Evolutionary conservation across 441 rosid species (phyloP), one percentile per base, ranked within the genome.

Genomic region (Omphalea diandra): DNA sequence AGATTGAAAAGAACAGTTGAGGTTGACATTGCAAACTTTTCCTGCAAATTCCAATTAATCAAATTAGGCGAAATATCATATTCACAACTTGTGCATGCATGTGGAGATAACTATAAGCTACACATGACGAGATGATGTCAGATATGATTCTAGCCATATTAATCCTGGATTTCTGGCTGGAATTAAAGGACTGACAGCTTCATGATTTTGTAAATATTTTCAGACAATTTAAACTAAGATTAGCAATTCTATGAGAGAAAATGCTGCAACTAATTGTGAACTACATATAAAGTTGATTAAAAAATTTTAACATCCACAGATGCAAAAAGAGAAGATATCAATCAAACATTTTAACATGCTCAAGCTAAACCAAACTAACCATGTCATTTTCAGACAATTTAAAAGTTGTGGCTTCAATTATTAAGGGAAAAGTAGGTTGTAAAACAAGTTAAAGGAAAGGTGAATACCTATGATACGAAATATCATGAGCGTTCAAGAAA

Each of bases 1-100:
- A 94, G 97, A 81, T 91, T 91, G 79, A 90, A 94, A 36, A 91
- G 78, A 80, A 91, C 96, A 1, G 91, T 73, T 75, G 98, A 94
- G 61, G 94, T 90, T 68, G 93, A 90, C 49, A 14, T 76, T 36
- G 91, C 93, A 87, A 85, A 87, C 14, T 71, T 84, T 74, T 89
- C 97, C 97, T 94, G 94, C 78, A 85, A 32, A 79, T 71, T 67
- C 46, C 73, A 73, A 74, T 67, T 52, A 74, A 38, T 60, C 33
- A 66, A 31, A 38, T 53, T n/a, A 29, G 32, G 22, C 18, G 71
- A 40, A 35, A 56, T 20, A 70, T 17, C 44, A 26, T 59, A 26
- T 59, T 26, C 31, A 35, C 14, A 55, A 50, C 18, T 54, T 14
- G 33, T 38, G 38, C 69, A 59, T 41, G 58, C 31, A 36, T 35